phyloP scores from a whole-genome alignment of 192 early-diverging fungal species.

The Backusella tuberculispora region DNA sequence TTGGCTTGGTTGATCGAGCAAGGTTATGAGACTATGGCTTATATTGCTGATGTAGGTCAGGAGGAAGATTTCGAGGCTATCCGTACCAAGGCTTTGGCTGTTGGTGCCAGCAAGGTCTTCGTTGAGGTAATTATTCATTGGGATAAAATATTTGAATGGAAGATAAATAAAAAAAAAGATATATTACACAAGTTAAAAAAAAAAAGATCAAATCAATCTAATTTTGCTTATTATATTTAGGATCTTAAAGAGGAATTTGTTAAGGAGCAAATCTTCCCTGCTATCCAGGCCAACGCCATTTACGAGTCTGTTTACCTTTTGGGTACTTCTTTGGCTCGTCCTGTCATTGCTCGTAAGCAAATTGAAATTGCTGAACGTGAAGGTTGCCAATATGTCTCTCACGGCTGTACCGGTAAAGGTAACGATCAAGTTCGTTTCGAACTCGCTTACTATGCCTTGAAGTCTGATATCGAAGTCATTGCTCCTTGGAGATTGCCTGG shows the following conservation, averaged over 20 bases:
- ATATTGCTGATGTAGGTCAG: conserved; percentile 98
- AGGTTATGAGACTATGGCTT: conserved; percentile 96
- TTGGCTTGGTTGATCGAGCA: conserved; percentile 98
- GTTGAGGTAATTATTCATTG: conserved; percentile 69
- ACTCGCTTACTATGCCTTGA: conserved; percentile 95
- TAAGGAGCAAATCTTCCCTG: conserved; percentile 89
- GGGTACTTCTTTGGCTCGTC: conserved; percentile 96
- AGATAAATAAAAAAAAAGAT: neutral
- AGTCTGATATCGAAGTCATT: conserved; percentile 94
- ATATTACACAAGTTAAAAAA: neutral
- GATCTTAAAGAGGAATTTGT: conserved; percentile 95
- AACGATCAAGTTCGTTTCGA: conserved; percentile 99
- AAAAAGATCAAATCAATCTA: conserved; percentile 11
- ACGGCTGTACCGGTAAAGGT: conserved; percentile 99
- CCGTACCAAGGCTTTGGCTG: conserved; percentile 85
- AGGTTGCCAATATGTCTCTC: conserved; percentile 95
- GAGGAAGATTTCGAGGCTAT: conserved; percentile 99
- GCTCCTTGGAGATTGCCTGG: conserved; percentile 95
- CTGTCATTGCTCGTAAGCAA: conserved; percentile 88
- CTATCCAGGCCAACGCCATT: conserved; percentile 92
- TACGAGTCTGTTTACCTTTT: conserved; percentile 97
- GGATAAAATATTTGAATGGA: neutral
- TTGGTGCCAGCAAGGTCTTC: conserved; percentile 94
- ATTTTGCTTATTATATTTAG: conserved; percentile 35
- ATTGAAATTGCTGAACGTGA: conserved; percentile 93